phyloP scores from a whole-genome alignment of 345 rosid species.

The Mangifera indica region DNA sequence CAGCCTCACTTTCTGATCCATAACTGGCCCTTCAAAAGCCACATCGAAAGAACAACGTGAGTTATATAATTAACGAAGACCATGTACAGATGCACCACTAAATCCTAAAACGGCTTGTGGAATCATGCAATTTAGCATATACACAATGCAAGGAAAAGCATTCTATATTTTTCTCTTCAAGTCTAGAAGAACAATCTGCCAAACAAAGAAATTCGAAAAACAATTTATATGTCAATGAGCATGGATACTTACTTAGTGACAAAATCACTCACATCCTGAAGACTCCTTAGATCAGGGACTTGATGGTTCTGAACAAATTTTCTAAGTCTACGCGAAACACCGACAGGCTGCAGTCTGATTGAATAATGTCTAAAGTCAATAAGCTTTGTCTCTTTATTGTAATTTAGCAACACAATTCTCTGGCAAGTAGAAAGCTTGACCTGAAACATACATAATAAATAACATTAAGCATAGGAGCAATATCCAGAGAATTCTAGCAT shows the following conservation, averaged over 20 bases:
- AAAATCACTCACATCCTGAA: conserved; percentile 90
- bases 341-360: conserved; percentile 74
- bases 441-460: conserved; percentile 43
- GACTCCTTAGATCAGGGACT: conserved; percentile 81
- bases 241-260: conserved; percentile 67
- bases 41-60: conserved; percentile 7
- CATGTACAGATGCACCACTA: background rate
- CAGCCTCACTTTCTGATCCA: conserved; percentile 96
- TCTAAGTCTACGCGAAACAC: conserved; percentile 81
- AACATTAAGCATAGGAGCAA: conserved; percentile 22
- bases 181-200: no score
- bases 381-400: conserved; percentile 83
- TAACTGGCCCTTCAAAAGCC: conserved; percentile 65
- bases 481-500: conserved; percentile 11
- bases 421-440: conserved; percentile 93
- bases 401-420: conserved; percentile 82
- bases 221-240: background rate
- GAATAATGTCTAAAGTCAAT: conserved; percentile 89
- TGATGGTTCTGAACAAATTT: conserved; percentile 87
- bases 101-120: background rate
- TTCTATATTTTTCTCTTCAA: no score
- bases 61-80: background rate
- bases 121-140: background rate
- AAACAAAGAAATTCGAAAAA: no score
- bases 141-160: background rate